Evolutionary conservation across 306 rosid genomes (phyloP).

Genomic region (Pyrus bretschneideri): DNA sequence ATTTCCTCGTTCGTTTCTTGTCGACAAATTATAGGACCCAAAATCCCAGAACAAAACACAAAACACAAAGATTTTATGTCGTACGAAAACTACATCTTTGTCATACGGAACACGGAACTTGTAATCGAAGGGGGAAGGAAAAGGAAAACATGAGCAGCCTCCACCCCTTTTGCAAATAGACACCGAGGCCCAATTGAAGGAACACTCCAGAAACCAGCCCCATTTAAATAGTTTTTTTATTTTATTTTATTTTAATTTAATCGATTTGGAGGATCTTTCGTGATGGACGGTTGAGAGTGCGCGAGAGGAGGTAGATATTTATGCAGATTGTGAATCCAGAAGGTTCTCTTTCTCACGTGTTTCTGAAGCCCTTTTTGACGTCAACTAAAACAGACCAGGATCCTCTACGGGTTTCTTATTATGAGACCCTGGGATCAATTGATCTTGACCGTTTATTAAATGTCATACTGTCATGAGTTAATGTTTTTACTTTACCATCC

Average conservation of each 20-base stretch:
- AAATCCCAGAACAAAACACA: slow-evolving; percentile 1
- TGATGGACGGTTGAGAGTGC: slow-evolving; percentile 61
- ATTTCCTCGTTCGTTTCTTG: slow-evolving; percentile 12
- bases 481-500: too few relatives aligned
- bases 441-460: too few relatives aligned
- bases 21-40: slow-evolving; percentile 46
- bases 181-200: slow-evolving; percentile 10
- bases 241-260: not conserved
- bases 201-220: slow-evolving; percentile 48
- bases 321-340: slow-evolving; percentile 53
- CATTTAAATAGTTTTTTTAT: slow-evolving; percentile 27
- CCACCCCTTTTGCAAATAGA: not conserved
- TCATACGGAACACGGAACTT: slow-evolving; percentile 26
- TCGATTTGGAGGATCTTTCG: not conserved
- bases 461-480: too few relatives aligned
- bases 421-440: too few relatives aligned
- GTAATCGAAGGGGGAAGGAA: not conserved
- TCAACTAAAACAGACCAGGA: not conserved
- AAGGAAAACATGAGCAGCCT: not conserved
- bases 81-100: slow-evolving; percentile 23
- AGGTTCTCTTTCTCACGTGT: slow-evolving; percentile 51
- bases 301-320: slow-evolving; percentile 49
- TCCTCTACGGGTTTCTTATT: too few relatives aligned
- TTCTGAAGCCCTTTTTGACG: slow-evolving; percentile 10
- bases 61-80: not conserved